These are phyloP conservation scores for Rhizophagus clarus DNA, from an alignment of 192 early-diverging fungal genomes.

Conservation along the genomic window DNA sequence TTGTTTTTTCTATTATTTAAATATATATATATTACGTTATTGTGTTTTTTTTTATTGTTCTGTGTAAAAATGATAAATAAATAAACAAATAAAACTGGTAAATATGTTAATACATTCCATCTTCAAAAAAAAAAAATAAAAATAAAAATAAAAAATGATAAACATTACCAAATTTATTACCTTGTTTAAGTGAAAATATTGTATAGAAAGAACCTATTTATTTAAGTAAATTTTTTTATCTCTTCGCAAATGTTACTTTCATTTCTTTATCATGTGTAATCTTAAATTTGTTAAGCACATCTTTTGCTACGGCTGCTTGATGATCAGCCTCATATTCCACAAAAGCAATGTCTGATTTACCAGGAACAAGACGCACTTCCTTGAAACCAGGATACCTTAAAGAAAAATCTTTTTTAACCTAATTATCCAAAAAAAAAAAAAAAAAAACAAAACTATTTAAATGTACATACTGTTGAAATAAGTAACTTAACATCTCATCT, in stretches of 20 bases:
- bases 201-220: too few relatives aligned
- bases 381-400: conserved; percentile 59
- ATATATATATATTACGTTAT: too few relatives aligned
- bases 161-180: too few relatives aligned
- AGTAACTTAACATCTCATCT: conserved; percentile 49
- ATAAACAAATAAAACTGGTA: too few relatives aligned
- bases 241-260: conserved; percentile 61
- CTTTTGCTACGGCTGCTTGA: conserved; percentile 57
- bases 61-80: too few relatives aligned
- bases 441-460: neutral
- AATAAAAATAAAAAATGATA: too few relatives aligned
- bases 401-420: too few relatives aligned
- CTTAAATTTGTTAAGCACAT: conserved; percentile 61
- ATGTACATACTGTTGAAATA: conserved; percentile 59
- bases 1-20: too few relatives aligned
- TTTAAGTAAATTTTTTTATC: conserved; percentile 22
- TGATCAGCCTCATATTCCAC: conserved; percentile 62
- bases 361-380: conserved; percentile 68
- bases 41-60: too few relatives aligned
- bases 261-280: conserved; percentile 48
- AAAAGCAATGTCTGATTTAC: conserved; percentile 65
- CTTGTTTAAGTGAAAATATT: too few relatives aligned
- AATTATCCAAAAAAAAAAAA: neutral
- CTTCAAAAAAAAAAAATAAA: too few relatives aligned
- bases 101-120: too few relatives aligned